Percentiles rank a stretch among this genome's conserved stretches.
phyloP scores from a whole-genome alignment of 2,329 filamentous ascomycete genomes.

The Aspergillus tubingensis region DNA sequence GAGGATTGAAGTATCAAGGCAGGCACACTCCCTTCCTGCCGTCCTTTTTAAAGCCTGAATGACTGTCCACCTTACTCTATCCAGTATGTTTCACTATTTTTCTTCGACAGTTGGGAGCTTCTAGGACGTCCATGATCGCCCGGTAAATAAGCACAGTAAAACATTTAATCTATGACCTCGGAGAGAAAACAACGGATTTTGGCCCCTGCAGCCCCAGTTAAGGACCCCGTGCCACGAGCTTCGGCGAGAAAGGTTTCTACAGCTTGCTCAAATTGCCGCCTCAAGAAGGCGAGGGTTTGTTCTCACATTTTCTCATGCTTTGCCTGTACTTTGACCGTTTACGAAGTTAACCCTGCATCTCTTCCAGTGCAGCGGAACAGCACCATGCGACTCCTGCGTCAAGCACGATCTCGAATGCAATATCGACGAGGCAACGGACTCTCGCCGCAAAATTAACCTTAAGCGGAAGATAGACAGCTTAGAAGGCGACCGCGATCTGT shows the following conservation, averaged over 20 bases:
- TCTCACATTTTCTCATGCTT: neutral
- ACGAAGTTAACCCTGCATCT: neutral
- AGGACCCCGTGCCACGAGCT: neutral
- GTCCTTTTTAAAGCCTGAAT: neutral
- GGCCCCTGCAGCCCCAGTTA: neutral
- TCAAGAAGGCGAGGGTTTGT: neutral
- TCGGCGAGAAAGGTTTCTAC: neutral
- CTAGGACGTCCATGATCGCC: neutral
- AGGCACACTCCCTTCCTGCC: neutral
- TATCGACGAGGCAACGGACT: slow-evolving; percentile 26
- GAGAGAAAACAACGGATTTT: neutral
- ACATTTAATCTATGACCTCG: neutral
- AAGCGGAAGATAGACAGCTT: slow-evolving; percentile 29
- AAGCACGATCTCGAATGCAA: slow-evolving; percentile 23
- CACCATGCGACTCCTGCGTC: slow-evolving; percentile 27
- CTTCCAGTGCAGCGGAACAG: slow-evolving; percentile 33
- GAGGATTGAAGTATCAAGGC: neutral
- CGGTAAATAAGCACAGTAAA: neutral
- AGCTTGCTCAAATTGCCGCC: neutral
- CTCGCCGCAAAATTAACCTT: slow-evolving; percentile 23
- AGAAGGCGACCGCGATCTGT: slow-evolving; percentile 24
- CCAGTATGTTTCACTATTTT: neutral
- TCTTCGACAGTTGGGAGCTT: neutral
- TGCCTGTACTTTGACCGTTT: too few relatives aligned
- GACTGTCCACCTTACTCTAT: neutral